Conservation (phyloP, 1,284 basidiomycete species). For the Cryptococcus neoformans region DNA sequence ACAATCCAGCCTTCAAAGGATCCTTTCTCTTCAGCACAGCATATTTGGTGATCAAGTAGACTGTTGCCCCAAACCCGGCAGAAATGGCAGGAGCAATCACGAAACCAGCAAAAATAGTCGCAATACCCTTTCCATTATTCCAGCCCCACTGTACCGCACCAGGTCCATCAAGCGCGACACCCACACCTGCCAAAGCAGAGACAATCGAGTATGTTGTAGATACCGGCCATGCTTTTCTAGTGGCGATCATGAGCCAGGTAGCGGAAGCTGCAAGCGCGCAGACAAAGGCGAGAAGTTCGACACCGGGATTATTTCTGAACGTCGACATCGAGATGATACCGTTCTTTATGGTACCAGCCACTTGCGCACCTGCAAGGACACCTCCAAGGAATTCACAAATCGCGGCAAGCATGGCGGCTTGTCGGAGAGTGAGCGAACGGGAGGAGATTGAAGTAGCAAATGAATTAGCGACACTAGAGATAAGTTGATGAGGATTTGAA, state of each 20-base stretch:
- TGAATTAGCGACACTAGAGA: constrained; percentile 41
- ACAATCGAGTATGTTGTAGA: constrained; percentile 53
- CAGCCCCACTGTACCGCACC: constrained; percentile 54
- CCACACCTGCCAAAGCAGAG: constrained; percentile 52
- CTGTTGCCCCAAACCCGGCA: constrained; percentile 50
- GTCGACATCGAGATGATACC: constrained; percentile 46
- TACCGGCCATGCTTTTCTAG: constrained; percentile 49
- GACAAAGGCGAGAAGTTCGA: constrained; percentile 53
- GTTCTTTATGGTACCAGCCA: constrained; percentile 53
- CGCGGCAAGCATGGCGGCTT: constrained; percentile 50
- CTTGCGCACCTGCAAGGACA: constrained; percentile 51
- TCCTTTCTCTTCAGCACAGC: constrained; percentile 48
- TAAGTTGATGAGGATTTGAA: neutral
- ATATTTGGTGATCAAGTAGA: constrained; percentile 52
- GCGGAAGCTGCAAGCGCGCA: constrained; percentile 49
- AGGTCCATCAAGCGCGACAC: constrained; percentile 51
- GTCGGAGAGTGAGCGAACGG: constrained; percentile 51
- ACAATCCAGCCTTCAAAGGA: constrained; percentile 43
- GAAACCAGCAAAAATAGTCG: constrained; percentile 50
- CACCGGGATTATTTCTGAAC: constrained; percentile 51
- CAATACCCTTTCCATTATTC: constrained; percentile 53
- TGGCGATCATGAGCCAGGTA: constrained; percentile 51
- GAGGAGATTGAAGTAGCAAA: constrained; percentile 54
- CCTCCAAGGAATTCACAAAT: constrained; percentile 52
- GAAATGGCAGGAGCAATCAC: constrained; percentile 48